Conservation (phyloP, 345 rosid species). For the Citrus sp. region DNA sequence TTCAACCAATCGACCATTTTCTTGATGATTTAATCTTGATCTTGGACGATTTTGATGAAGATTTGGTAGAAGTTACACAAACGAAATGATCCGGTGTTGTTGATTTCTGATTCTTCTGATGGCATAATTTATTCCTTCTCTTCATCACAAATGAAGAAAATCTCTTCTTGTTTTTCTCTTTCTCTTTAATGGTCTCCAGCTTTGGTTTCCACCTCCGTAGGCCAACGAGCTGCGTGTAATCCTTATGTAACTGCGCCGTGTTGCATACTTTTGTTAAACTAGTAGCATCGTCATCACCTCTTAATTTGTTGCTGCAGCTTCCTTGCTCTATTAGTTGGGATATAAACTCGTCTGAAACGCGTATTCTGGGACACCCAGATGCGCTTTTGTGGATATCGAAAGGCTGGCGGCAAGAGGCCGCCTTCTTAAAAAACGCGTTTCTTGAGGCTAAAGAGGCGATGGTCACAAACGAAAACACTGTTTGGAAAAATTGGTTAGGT, state of each 20-base stretch:
- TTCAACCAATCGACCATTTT: neutral
- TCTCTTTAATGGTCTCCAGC: constrained; percentile 75
- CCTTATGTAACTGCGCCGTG: constrained; percentile 64
- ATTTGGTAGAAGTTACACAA: constrained; percentile 5
- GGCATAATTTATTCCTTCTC: constrained; percentile 33
- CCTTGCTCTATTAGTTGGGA: constrained; percentile 56
- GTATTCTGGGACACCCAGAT: constrained; percentile 53
- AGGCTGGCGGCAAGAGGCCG: constrained; percentile 38
- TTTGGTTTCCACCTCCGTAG: constrained; percentile 73
- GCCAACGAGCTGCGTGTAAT: constrained; percentile 54
- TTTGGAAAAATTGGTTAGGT: constrained; percentile 64
- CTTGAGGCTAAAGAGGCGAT: constrained; percentile 49
- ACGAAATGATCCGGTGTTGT: constrained; percentile 3
- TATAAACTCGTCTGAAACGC: constrained; percentile 79
- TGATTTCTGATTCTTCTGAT: constrained; percentile 17
- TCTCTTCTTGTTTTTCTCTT: constrained; percentile 29
- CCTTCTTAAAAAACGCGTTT: constrained; percentile 26
- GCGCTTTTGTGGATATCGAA: constrained; percentile 58
- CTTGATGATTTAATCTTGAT: neutral
- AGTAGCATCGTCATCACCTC: neutral
- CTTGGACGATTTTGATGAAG: neutral
- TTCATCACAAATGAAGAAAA: constrained; percentile 48
- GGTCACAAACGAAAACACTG: constrained; percentile 61
- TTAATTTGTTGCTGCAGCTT: neutral
- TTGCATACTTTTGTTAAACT: constrained; percentile 44